Percentiles rank a stretch among this genome's conserved stretches.
Evolutionary conservation across 495 filamentous ascomycete genomes (phyloP).

Genomic region (Penicillium bovifimosum): DNA sequence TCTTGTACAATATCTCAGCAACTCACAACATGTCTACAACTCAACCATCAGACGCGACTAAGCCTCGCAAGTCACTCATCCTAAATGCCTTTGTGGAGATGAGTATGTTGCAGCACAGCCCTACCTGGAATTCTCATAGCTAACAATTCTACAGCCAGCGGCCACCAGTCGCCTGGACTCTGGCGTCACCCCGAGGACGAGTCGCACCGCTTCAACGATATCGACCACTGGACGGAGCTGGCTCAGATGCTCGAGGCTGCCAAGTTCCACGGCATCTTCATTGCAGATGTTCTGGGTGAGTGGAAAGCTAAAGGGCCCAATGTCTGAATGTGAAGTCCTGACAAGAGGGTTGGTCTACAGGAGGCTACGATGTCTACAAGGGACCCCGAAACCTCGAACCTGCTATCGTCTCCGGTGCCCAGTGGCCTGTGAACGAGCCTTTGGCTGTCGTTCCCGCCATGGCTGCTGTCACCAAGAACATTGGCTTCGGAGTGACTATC

Average conservation of each 20-base stretch:
- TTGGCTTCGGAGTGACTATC: slow-evolving; percentile 68
- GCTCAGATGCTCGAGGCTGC: slow-evolving; percentile 45
- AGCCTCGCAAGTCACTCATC: slow-evolving; percentile 44
- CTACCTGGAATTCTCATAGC: neutral
- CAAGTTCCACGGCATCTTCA: slow-evolving; percentile 54
- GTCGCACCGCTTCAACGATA: slow-evolving; percentile 49
- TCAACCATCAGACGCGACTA: neutral
- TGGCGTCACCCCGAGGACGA: slow-evolving; percentile 51
- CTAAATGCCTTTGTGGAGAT: slow-evolving; percentile 58
- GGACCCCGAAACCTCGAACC: slow-evolving; percentile 52
- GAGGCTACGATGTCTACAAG: slow-evolving; percentile 63
- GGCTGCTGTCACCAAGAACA: slow-evolving; percentile 52
- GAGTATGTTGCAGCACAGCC: slow-evolving; percentile 26
- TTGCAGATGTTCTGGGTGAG: slow-evolving; percentile 47
- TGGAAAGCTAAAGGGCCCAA: neutral
- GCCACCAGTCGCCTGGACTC: slow-evolving; percentile 49
- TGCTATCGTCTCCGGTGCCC: slow-evolving; percentile 54
- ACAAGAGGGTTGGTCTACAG: slow-evolving; percentile 8
- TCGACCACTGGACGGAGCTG: slow-evolving; percentile 46
- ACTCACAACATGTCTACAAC: neutral
- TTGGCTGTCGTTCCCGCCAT: slow-evolving; percentile 41
- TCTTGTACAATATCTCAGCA: neutral
- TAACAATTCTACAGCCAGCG: slow-evolving; percentile 32
- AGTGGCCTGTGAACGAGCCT: slow-evolving; percentile 61
- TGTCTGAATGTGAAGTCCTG: neutral